Percentiles rank a stretch among this genome's conserved stretches.
phyloP scores from a whole-genome alignment of 2,329 filamentous ascomycete species.

The Bipolaris cookei region DNA sequence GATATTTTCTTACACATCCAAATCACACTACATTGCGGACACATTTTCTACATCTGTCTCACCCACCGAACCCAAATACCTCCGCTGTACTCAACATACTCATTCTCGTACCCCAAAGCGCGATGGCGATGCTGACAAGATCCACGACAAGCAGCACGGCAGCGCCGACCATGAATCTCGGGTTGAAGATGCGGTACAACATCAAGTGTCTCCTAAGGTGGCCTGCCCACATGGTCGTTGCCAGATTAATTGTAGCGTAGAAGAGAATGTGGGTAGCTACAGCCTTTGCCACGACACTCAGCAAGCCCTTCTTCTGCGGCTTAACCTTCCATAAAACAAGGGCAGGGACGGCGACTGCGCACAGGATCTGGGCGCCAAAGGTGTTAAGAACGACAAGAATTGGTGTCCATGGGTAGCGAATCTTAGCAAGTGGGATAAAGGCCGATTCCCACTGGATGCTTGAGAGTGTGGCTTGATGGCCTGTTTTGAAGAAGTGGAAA shows the following conservation, averaged over 20 bases:
- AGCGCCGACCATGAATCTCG: constrained; percentile 85
- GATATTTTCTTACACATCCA: neutral
- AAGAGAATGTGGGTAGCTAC: constrained; percentile 79
- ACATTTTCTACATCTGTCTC: neutral
- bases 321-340: constrained; percentile 88
- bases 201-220: constrained; percentile 90
- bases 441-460: constrained; percentile 96
- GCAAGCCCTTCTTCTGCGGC: constrained; percentile 67
- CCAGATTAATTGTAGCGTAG: constrained; percentile 80
- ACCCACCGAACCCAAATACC: constrained; percentile 71
- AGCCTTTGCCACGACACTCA: constrained; percentile 73
- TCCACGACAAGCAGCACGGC: constrained; percentile 77
- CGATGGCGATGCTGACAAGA: constrained; percentile 71
- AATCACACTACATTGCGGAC: neutral
- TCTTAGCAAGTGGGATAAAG: constrained; percentile 82
- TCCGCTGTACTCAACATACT: constrained; percentile 81
- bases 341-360: constrained; percentile 78
- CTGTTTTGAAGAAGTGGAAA: constrained; percentile 97
- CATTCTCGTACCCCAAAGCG: constrained; percentile 74
- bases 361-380: constrained; percentile 86
- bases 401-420: constrained; percentile 90
- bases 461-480: constrained; percentile 86
- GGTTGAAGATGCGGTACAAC: constrained; percentile 93
- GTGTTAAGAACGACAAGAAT: constrained; percentile 83
- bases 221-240: constrained; percentile 89